These are phyloP conservation scores for Metroxylon sagu DNA, from an alignment of 176 grass and related monocot genomes.

Conservation along the genomic window DNA sequence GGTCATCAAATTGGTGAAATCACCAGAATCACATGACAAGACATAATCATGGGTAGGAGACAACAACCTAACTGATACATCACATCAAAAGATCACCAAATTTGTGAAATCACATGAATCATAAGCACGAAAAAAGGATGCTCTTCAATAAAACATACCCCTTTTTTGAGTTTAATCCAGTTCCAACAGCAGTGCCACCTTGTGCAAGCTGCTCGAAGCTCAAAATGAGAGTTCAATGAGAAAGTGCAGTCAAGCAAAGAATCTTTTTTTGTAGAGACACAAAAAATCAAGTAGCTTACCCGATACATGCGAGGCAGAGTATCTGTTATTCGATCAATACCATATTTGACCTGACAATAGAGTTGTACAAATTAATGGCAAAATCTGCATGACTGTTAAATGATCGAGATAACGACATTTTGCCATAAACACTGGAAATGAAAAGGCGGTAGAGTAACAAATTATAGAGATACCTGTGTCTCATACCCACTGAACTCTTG, in stretches of 20 bases:
- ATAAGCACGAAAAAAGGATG: not conserved
- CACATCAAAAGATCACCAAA: too few relatives aligned
- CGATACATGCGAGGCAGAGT: slow-evolving; percentile 88
- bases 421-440: too few relatives aligned
- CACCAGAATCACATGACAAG: too few relatives aligned
- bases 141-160: slow-evolving; percentile 34
- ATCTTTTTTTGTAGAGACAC: not conserved
- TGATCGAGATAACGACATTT: too few relatives aligned
- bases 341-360: slow-evolving; percentile 80
- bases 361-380: not conserved
- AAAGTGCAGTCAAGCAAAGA: not conserved
- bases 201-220: slow-evolving; percentile 66
- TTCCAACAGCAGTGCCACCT: slow-evolving; percentile 99
- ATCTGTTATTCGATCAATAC: slow-evolving; percentile 61
- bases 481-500: slow-evolving; percentile 96
- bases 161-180: slow-evolving; percentile 94
- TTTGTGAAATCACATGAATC: too few relatives aligned
- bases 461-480: slow-evolving; percentile 58
- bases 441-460: not conserved
- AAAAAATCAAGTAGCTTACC: slow-evolving; percentile 42
- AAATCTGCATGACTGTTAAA: too few relatives aligned
- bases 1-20: too few relatives aligned
- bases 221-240: slow-evolving; percentile 15
- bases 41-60: too few relatives aligned
- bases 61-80: too few relatives aligned